A percentile compares a stretch with the other conserved stretches of the same genome.
Evolutionary conservation across 192 early-diverging fungal species (phyloP).

Genomic region (Martensiomyces pterosporus): DNA sequence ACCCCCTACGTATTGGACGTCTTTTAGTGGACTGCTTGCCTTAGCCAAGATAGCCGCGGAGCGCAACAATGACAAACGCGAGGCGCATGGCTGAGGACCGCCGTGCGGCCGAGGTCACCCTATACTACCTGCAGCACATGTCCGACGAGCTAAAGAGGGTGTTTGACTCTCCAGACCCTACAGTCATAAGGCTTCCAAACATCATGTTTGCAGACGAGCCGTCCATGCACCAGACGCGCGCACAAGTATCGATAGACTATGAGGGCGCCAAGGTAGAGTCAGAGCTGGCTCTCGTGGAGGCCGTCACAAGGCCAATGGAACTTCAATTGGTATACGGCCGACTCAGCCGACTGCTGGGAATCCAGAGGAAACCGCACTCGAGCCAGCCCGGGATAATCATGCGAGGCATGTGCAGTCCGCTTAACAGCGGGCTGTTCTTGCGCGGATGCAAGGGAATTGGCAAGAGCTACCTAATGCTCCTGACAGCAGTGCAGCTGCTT

Average conservation of each 20-base stretch:
- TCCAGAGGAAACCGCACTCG: neutral
- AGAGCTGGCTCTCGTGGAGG: neutral
- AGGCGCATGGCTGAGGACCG: too few relatives aligned
- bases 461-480: slow-evolving; percentile 21
- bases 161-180: neutral
- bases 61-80: too few relatives aligned
- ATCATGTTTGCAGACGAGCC: neutral
- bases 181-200: neutral
- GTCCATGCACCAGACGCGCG: too few relatives aligned
- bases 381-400: neutral
- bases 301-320: slow-evolving; percentile 5
- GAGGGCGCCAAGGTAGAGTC: too few relatives aligned
- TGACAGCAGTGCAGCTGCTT: slow-evolving; percentile 12
- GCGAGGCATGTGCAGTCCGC: too few relatives aligned
- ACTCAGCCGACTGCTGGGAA: neutral
- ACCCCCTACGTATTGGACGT: too few relatives aligned
- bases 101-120: too few relatives aligned
- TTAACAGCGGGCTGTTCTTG: slow-evolving; percentile 7
- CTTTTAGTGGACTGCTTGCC: too few relatives aligned
- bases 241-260: too few relatives aligned
- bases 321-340: neutral
- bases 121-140: too few relatives aligned
- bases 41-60: too few relatives aligned
- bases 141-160: too few relatives aligned
- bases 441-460: slow-evolving; percentile 31